Percentiles rank a stretch among this genome's conserved stretches.
Evolutionary conservation across 148 eudicot species (phyloP).

Genomic region (Silene latifolia): DNA sequence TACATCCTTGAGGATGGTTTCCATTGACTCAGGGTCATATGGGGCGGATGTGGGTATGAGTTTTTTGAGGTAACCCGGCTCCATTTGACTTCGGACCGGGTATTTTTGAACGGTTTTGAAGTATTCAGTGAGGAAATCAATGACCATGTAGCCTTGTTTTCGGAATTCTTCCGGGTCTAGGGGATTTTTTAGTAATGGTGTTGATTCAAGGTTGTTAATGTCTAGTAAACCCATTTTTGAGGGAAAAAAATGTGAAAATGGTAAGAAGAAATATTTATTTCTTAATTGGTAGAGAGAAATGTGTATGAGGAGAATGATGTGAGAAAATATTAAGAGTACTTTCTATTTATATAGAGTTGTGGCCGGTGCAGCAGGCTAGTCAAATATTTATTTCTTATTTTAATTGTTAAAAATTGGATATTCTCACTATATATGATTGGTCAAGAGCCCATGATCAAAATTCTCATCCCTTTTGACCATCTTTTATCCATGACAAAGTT

Average conservation of each 20-base stretch:
- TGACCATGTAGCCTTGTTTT: slow-evolving; percentile 31
- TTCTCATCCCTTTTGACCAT: too few relatives aligned
- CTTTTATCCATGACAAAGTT: too few relatives aligned
- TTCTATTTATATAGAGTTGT: not conserved
- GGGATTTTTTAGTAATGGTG: slow-evolving; percentile 20
- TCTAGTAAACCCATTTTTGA: slow-evolving; percentile 29
- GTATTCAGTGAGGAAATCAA: slow-evolving; percentile 37
- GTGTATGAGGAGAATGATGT: not conserved
- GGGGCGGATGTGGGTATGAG: slow-evolving; percentile 35
- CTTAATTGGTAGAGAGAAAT: not conserved
- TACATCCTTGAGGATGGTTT: slow-evolving; percentile 35
- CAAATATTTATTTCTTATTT: too few relatives aligned
- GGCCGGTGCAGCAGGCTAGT: too few relatives aligned
- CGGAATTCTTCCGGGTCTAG: slow-evolving; percentile 43
- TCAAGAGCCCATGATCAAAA: too few relatives aligned
- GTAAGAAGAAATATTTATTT: too few relatives aligned
- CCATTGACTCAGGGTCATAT: slow-evolving; percentile 32
- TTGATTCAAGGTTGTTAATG: slow-evolving; percentile 21
- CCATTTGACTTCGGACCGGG: slow-evolving; percentile 41
- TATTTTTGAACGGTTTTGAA: slow-evolving; percentile 34
- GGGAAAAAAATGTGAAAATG: too few relatives aligned
- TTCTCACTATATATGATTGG: too few relatives aligned
- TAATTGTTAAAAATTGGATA: too few relatives aligned
- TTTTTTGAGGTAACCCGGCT: slow-evolving; percentile 38
- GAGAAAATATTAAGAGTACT: not conserved